Conservation (phyloP, 2,329 filamentous ascomycete species). For the Aspergillus cejpii region DNA sequence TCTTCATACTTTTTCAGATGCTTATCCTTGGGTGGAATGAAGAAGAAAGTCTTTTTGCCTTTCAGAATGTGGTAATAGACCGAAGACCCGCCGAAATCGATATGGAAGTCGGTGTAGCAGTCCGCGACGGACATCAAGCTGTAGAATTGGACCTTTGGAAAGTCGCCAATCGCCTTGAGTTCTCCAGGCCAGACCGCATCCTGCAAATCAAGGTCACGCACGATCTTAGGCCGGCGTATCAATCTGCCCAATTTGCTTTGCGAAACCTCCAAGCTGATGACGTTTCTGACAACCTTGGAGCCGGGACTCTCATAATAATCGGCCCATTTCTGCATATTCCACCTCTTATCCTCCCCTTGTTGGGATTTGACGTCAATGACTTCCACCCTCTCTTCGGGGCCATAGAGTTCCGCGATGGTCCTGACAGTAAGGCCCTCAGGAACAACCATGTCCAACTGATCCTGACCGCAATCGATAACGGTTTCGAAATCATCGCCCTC, state of each 20-base stretch:
- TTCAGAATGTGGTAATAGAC: constrained; percentile 65
- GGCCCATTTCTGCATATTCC: constrained; percentile 60
- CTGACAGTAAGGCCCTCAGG: constrained; percentile 58
- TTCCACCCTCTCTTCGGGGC: constrained; percentile 55
- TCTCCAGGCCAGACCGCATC: constrained; percentile 48
- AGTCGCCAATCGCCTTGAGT: constrained; percentile 49
- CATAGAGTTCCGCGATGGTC: constrained; percentile 57
- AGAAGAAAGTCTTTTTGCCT: constrained; percentile 64
- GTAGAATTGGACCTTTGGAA: constrained; percentile 61
- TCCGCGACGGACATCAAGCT: constrained; percentile 65
- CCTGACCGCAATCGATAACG: constrained; percentile 56
- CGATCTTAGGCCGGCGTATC: constrained; percentile 57
- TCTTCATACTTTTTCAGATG: constrained; percentile 65
- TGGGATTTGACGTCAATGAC: constrained; percentile 66
- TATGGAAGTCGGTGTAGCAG: constrained; percentile 66
- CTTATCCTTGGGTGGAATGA: constrained; percentile 62
- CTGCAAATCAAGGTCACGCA: constrained; percentile 55
- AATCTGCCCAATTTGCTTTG: constrained; percentile 56
- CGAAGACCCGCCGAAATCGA: constrained; percentile 64
- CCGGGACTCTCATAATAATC: constrained; percentile 60
- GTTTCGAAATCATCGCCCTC: constrained; percentile 31
- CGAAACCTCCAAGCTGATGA: constrained; percentile 63
- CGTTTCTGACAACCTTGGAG: constrained; percentile 58
- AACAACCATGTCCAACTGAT: constrained; percentile 62
- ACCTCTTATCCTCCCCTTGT: constrained; percentile 57